These are phyloP conservation scores for Paramyrothecium sp. DNA, from an alignment of 2,329 filamentous ascomycete genomes.

Conservation along the genomic window DNA sequence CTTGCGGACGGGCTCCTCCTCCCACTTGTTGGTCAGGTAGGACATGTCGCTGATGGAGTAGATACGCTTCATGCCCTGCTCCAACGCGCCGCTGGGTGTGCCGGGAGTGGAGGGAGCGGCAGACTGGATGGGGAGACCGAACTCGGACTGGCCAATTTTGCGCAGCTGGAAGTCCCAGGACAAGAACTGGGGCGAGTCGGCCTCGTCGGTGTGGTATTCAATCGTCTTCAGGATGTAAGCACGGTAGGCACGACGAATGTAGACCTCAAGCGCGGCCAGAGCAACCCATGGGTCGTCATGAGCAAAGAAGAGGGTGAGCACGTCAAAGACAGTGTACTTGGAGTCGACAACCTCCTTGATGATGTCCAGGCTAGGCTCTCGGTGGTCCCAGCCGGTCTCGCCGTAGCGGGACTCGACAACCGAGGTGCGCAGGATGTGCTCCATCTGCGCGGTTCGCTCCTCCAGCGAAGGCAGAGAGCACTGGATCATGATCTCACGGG, in stretches of 20 bases:
- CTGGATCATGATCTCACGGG: slow-evolving; percentile 95
- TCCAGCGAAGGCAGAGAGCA: slow-evolving; percentile 94
- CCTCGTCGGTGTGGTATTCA: slow-evolving; percentile 83
- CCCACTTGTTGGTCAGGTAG: slow-evolving; percentile 72
- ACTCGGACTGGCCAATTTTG: slow-evolving; percentile 90
- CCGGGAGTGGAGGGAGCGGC: slow-evolving; percentile 82
- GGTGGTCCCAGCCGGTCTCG: slow-evolving; percentile 94
- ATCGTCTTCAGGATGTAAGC: slow-evolving; percentile 90
- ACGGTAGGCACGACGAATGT: slow-evolving; percentile 93
- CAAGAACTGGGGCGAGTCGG: slow-evolving; percentile 66
- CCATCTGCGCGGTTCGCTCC: slow-evolving; percentile 94
- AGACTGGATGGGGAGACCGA: slow-evolving; percentile 76
- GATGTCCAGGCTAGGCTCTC: slow-evolving; percentile 84
- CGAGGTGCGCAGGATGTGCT: slow-evolving; percentile 93
- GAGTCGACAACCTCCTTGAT: slow-evolving; percentile 99
- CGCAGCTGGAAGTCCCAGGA: slow-evolving; percentile 96
- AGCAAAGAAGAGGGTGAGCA: slow-evolving; percentile 90
- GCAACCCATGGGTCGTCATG: slow-evolving; percentile 94
- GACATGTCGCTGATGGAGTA: slow-evolving; percentile 97
- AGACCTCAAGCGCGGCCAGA: slow-evolving; percentile 90
- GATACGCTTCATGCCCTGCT: slow-evolving; percentile 73
- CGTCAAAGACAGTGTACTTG: slow-evolving; percentile 97
- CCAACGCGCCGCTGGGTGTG: slow-evolving; percentile 58
- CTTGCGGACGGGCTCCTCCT: slow-evolving; percentile 78
- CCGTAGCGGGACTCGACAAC: slow-evolving; percentile 97